Percentiles rank a stretch among this genome's conserved stretches.
These are phyloP conservation scores for Berkeleyomyces rouxiae DNA, from an alignment of 2,329 filamentous ascomycete species.

Conservation along the genomic window DNA sequence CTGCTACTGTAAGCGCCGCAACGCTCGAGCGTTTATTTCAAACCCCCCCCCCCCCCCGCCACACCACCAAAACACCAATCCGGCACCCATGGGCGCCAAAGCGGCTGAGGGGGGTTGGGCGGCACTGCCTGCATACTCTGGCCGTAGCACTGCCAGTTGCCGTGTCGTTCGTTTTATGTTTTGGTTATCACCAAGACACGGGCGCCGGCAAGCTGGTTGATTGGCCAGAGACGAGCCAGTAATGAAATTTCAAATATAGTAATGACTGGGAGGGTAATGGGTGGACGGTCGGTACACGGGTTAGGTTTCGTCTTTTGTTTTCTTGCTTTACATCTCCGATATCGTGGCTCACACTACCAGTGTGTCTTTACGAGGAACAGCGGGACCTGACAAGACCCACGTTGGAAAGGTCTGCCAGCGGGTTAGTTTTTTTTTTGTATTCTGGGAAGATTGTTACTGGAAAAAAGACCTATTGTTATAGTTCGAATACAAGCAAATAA, in stretches of 20 bases:
- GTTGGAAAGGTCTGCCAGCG: neutral
- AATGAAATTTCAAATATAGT: constrained; percentile 6
- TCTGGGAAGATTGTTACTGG: neutral
- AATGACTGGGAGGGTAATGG: constrained; percentile 10
- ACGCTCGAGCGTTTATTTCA: neutral
- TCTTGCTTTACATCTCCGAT: neutral
- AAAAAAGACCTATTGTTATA: neutral
- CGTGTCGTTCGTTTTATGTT: neutral
- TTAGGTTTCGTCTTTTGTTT: neutral
- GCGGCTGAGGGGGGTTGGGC: no score
- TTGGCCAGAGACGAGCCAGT: neutral
- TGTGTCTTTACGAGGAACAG: no score
- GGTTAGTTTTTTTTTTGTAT: neutral
- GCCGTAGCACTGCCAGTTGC: no score
- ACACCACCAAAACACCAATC: no score
- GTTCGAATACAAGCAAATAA: neutral
- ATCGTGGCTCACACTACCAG: neutral
- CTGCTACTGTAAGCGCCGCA: constrained; percentile 29
- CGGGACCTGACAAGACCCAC: no score
- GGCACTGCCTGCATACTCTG: no score
- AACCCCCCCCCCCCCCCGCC: no score
- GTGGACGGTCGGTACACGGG: neutral
- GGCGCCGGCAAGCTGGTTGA: neutral
- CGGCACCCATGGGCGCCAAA: no score
- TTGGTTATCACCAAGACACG: constrained; percentile 5